Evolutionary conservation across 345 rosid species (phyloP).

Genomic region (Eucalyptus sp.): DNA sequence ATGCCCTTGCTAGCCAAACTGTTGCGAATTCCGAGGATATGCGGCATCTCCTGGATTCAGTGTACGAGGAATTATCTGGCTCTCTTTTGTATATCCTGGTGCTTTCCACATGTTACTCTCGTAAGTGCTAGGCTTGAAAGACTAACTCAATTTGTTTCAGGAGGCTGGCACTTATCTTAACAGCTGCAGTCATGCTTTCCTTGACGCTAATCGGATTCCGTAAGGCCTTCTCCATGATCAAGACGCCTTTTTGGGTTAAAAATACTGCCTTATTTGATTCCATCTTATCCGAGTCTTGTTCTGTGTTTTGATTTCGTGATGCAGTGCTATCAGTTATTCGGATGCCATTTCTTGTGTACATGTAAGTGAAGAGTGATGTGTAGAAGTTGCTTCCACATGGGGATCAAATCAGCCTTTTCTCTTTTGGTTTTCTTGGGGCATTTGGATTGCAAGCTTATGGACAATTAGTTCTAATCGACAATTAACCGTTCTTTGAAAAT

Average conservation of each 20-base stretch:
- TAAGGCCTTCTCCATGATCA: constrained; percentile 16
- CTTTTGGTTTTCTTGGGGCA: background rate
- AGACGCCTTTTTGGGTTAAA: background rate
- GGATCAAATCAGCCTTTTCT: background rate
- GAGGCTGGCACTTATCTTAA: constrained; percentile 51
- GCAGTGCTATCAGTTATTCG: constrained; percentile 73
- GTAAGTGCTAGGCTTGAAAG: background rate
- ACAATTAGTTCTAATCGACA: background rate
- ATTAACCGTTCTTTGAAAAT: background rate
- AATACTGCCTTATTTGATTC: background rate
- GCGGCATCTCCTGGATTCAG: constrained; percentile 51
- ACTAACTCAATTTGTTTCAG: constrained; percentile 19
- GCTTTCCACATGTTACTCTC: background rate
- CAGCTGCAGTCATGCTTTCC: constrained; percentile 70
- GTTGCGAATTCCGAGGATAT: constrained; percentile 45
- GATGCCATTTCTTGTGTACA: constrained; percentile 65
- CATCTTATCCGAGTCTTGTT: background rate
- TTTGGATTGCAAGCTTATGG: background rate
- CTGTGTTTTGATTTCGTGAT: background rate
- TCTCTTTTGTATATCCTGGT: background rate
- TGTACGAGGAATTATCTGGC: constrained; percentile 24
- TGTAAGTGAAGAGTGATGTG: constrained; percentile 33
- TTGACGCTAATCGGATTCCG: constrained; percentile 72
- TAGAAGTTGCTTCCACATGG: background rate
- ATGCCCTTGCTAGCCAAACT: constrained; percentile 37